phyloP scores from a whole-genome alignment of 179 eudicot genomes.

The Vitellaria paradoxa region DNA sequence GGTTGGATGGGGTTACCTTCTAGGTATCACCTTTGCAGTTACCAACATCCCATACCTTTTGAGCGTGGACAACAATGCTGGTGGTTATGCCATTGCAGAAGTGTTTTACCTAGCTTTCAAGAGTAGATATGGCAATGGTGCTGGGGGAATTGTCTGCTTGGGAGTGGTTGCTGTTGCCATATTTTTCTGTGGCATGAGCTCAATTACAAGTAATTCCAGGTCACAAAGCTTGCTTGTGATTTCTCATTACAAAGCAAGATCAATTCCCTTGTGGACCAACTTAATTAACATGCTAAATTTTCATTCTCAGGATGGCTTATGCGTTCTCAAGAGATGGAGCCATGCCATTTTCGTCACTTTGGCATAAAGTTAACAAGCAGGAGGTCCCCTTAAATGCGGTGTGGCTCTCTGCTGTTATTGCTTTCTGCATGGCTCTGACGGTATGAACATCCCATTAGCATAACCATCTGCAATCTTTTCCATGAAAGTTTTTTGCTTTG shows the following conservation, averaged over 20 bases:
- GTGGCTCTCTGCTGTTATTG: conserved; percentile 82
- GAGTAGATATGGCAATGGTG: conserved; percentile 72
- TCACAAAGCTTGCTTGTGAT: conserved; percentile 21
- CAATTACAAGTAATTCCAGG: conserved; percentile 97
- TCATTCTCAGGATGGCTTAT: conserved; percentile 69
- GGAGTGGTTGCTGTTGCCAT: conserved; percentile 84
- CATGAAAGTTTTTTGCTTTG: not conserved
- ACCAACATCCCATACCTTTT: conserved; percentile 74
- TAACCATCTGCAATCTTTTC: too few species aligned
- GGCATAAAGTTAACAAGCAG: conserved; percentile 94
- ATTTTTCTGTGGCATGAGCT: conserved; percentile 94
- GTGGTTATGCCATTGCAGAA: conserved; percentile 93
- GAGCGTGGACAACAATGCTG: conserved; percentile 67
- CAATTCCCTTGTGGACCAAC: not conserved
- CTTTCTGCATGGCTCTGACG: conserved; percentile 96
- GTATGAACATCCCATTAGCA: conserved; percentile 34
- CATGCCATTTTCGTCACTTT: conserved; percentile 78
- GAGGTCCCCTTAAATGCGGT: conserved; percentile 94
- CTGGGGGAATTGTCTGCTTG: conserved; percentile 82
- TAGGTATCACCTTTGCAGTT: conserved; percentile 91
- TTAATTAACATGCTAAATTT: not conserved
- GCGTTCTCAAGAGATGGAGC: conserved; percentile 99
- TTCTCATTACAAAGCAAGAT: not conserved
- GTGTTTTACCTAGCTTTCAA: conserved; percentile 77
- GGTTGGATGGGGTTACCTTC: conserved; percentile 92